Conservation (phyloP, 2,329 filamentous ascomycete genomes). For the Pyrenophora tritici-repentis region DNA sequence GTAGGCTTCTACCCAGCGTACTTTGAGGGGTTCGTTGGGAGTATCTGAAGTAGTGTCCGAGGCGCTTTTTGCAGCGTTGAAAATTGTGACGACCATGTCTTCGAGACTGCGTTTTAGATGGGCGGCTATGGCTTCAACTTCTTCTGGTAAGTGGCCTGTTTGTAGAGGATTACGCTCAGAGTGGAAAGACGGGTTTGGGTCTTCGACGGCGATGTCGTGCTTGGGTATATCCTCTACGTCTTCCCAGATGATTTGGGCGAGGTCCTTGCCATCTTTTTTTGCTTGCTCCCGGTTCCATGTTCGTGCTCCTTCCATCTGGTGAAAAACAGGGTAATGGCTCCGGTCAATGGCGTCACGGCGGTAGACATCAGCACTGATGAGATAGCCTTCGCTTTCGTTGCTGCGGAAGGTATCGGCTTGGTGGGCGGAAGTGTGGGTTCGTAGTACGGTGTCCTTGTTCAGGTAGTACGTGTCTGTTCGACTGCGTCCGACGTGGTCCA, state of each 20-base stretch:
- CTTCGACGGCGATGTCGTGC: conserved; percentile 78
- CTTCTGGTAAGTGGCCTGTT: conserved; percentile 70
- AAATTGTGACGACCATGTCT: conserved; percentile 86
- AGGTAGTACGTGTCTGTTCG: conserved; percentile 95
- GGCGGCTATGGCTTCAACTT: conserved; percentile 79
- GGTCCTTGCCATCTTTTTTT: conserved; percentile 47
- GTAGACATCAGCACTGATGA: conserved; percentile 94
- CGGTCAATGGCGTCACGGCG: conserved; percentile 92
- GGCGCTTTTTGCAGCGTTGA: conserved; percentile 73
- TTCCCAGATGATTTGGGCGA: conserved; percentile 68
- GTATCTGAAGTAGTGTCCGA: conserved; percentile 48
- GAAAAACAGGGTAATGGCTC: conserved; percentile 95
- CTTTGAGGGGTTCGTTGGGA: conserved; percentile 69
- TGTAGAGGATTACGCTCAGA: conserved; percentile 84
- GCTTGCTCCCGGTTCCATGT: conserved; percentile 78
- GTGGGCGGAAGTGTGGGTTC: conserved; percentile 94
- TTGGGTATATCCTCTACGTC: conserved; percentile 74
- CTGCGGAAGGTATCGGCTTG: conserved; percentile 80
- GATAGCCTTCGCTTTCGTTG: conserved; percentile 76
- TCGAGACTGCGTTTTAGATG: conserved; percentile 92
- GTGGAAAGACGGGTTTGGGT: conserved; percentile 79
- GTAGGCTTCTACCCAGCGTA: conserved; percentile 95
- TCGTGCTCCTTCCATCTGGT: conserved; percentile 96
- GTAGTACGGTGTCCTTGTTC: conserved; percentile 78
- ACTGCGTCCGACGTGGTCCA: conserved; percentile 84